Evolutionary conservation across 1,284 basidiomycete genomes (phyloP), one percentile per base, ranked within the genome.

Genomic region (Cystobasidium slooffiae): DNA sequence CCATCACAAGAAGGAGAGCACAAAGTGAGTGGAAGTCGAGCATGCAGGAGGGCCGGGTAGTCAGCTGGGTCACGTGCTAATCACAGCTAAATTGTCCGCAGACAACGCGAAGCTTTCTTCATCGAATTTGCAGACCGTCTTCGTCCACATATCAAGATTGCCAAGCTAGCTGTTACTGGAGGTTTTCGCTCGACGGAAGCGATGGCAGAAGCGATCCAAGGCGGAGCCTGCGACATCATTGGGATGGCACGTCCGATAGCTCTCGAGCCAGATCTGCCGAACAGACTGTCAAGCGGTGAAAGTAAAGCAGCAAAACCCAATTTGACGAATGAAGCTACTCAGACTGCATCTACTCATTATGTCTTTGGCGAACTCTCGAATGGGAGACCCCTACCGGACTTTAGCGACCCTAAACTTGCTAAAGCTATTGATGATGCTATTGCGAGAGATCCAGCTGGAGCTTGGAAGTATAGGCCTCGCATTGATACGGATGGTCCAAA

Each of bases 191-290:
- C 83, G 7, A 76, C 81, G 0, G 70, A 76, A 3, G 84, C 82
- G 8, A 86, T 86, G 86, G 81, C 82, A 7, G 78, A 82, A 44
- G 84, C 80, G 1, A 49, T 76, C 14, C 58, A 59, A 16, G 64
- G 67, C 6, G 66, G 68, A 9, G 72, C 78, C 8, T 70, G 68
- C 59, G 79, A 81, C 62, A 80, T 86, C 56, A 78, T 86, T 63
- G 86, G 86, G 22, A 79, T 86, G 41, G 86, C 79, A 1, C 82
- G 86, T 41, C 86, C 86, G 0, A 78, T 86, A 10, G 79, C 82
- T 0, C 82, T 83, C 24, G 86, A 87, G 70, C 85, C 85, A 1
- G 81, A 83, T 78, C 78, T 86, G 14, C 14, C 53, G 5, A 37
- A 31, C 22, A 56, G 53, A 31, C 22, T 56, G 1, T 56, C 53